A percentile compares a stretch with the other conserved stretches of the same genome.
Conservation (phyloP, 192 early-diverging fungal species). For the Backusella liffmaniae region DNA sequence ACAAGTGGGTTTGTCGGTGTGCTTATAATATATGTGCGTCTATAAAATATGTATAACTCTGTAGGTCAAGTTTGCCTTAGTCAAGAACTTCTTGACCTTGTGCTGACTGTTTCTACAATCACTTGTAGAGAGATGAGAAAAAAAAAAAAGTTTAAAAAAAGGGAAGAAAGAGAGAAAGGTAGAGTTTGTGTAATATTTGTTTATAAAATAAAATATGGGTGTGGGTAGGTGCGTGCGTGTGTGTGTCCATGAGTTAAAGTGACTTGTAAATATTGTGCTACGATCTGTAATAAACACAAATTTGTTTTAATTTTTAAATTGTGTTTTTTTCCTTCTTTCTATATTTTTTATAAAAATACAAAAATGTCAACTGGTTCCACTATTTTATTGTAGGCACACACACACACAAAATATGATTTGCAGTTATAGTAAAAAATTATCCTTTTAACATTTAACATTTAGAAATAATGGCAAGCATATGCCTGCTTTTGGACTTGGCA, state of each 20-base stretch:
- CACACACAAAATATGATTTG: not conserved
- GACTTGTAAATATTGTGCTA: not conserved
- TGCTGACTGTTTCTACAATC: constrained; percentile 3
- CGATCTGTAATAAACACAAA: constrained; percentile 7
- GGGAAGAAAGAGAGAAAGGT: not conserved
- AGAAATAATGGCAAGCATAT: constrained; percentile 60
- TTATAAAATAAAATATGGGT: not conserved
- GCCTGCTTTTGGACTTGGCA: constrained; percentile 49
- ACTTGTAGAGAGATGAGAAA: not conserved
- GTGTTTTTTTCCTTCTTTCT: not conserved
- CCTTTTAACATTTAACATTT: not conserved
- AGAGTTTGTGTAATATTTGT: not conserved
- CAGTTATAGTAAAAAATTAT: not conserved
- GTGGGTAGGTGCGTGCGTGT: not conserved
- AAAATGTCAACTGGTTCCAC: constrained; percentile 3
- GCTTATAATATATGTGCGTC: not conserved
- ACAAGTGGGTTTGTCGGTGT: not conserved
- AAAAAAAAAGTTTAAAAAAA: not conserved
- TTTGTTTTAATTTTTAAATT: not conserved
- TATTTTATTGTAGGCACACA: not conserved
- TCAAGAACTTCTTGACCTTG: constrained; percentile 15
- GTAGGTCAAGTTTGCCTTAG: constrained; percentile 6
- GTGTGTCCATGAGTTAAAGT: not conserved
- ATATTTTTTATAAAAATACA: not conserved
- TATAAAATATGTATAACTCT: not conserved